Base-by-base conservation (phyloP, 2,329 filamentous ascomycete genomes). In the Pestalotiopsis sp. region DNA sequence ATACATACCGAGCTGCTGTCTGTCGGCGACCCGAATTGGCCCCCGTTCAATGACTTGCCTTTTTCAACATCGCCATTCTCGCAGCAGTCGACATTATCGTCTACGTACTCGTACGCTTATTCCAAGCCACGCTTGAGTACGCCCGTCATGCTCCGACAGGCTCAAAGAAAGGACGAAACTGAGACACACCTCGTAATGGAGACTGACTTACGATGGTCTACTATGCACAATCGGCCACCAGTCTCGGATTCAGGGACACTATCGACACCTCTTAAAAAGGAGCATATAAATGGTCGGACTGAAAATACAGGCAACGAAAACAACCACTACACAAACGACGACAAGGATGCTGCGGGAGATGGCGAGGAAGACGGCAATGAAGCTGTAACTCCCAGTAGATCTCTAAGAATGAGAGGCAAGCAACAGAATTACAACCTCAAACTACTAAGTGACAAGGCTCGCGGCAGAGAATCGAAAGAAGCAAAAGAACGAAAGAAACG, bases 381-480 rank as follows among this genome's bases (percentile, higher is more conserved):
- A 31, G 84, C 86, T 20, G 78, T 81, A 14, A 89, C 86, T 2
- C 86, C 86, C 0, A 86, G 82, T 66, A 83, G 87, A 69, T 84
- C 85, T 1, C 77, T 88, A 20, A 83, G 87, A 58, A 78, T 80
- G 17, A 83, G 87, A 66, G 82, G 78, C 20, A 80, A 80, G 57
- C 84, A 83, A 68, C 85, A 86, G 69, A 82, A 84, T 25, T 91
- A 91, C 74, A 91, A 91, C 71, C 77, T 90, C 49, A 90, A 89
- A 74, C 80, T 85, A 13, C 78, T 90, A 17, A 90, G 85, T 76
- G 86, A 88, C 72, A 85, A 87, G 72, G 86, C 87, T 5, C 83
- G 87, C 65, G 87, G 87, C 4, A 86, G 82, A 72, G 84, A 85
- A 58, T 75, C 76, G 20, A 82, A 81, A 72, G 84, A 85, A 58